A percentile compares a stretch with the other conserved stretches of the same genome.
These are phyloP conservation scores for Wickerhamiella dianesei DNA, from an alignment of 805 yeast species.

Conservation along the genomic window DNA sequence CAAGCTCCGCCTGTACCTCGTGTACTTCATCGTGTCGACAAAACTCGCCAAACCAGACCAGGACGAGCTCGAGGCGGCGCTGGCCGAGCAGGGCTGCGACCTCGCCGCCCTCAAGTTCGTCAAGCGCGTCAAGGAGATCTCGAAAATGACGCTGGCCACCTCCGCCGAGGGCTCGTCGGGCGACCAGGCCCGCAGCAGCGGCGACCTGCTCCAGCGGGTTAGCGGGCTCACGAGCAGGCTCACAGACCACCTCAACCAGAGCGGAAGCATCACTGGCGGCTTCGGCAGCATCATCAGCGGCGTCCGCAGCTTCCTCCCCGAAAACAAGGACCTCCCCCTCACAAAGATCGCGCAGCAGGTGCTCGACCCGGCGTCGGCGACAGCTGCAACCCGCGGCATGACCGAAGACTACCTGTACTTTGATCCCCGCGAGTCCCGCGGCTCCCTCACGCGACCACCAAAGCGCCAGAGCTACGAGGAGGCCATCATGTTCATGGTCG, in stretches of 20 bases:
- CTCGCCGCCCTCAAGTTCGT: slow-evolving; percentile 56
- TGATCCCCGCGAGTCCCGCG: slow-evolving; percentile 77
- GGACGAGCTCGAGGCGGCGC: slow-evolving; percentile 49
- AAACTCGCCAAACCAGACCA: slow-evolving; percentile 33
- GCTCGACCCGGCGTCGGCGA: slow-evolving; percentile 57
- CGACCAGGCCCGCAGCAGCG: slow-evolving; percentile 17
- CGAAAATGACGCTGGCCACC: slow-evolving; percentile 34
- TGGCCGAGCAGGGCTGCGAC: slow-evolving; percentile 45
- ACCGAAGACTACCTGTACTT: slow-evolving; percentile 74
- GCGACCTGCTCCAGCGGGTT: slow-evolving; percentile 35
- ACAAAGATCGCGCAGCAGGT: slow-evolving; percentile 85
- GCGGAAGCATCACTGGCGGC: slow-evolving; percentile 71
- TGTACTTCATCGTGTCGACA: slow-evolving; percentile 36
- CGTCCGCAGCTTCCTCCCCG: slow-evolving; percentile 74
- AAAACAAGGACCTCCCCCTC: slow-evolving; percentile 73
- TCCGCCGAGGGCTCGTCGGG: slow-evolving; percentile 14
- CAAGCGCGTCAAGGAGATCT: slow-evolving; percentile 65
- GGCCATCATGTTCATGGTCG: slow-evolving; percentile 81
- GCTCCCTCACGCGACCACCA: slow-evolving; percentile 81
- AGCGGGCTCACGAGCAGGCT: slow-evolving; percentile 63
- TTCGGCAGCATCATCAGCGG: slow-evolving; percentile 82
- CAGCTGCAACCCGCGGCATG: slow-evolving; percentile 35
- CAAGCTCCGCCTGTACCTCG: slow-evolving; percentile 78
- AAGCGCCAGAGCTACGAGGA: slow-evolving; percentile 69
- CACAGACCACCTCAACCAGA: slow-evolving; percentile 66